Percentiles rank a stretch among this genome's conserved stretches.
phyloP scores from a whole-genome alignment of 2,329 filamentous ascomycete genomes.

The Fusarium buharicum region DNA sequence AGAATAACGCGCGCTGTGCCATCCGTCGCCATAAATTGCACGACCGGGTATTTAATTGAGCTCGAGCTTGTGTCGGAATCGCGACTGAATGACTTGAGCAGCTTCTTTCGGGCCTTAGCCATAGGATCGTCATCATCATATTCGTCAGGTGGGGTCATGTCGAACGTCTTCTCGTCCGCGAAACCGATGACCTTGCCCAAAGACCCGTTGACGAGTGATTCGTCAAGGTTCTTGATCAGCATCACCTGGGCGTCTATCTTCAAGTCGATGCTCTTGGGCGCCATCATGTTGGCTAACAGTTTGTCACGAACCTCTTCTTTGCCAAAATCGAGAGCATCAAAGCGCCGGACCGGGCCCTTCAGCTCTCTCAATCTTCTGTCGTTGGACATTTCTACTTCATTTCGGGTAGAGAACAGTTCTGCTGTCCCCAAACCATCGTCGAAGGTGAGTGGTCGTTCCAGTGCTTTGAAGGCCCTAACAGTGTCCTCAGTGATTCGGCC shows the following conservation, averaged over 20 bases:
- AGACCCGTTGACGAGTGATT: conserved; percentile 91
- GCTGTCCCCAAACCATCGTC: conserved; percentile 77
- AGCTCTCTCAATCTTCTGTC: conserved; percentile 76
- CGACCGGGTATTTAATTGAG: conserved; percentile 77
- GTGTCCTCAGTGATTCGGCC: conserved; percentile 83
- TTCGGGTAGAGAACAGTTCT: conserved; percentile 90
- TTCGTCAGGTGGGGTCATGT: conserved; percentile 55
- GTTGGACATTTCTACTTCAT: conserved; percentile 91
- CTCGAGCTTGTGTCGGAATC: conserved; percentile 58
- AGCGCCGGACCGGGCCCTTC: conserved; percentile 73
- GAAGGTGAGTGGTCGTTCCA: conserved; percentile 77
- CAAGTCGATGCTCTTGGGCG: conserved; percentile 79
- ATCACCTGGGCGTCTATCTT: conserved; percentile 97
- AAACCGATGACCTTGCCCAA: conserved; percentile 78
- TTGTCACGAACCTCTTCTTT: conserved; percentile 78
- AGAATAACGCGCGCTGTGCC: conserved; percentile 74
- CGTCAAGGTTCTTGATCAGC: conserved; percentile 99
- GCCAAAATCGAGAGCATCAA: conserved; percentile 79
- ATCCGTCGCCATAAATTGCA: conserved; percentile 82
- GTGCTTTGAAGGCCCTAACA: conserved; percentile 76
- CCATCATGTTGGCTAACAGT: conserved; percentile 90
- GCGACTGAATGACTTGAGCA: conserved; percentile 60
- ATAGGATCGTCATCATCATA: conserved; percentile 54
- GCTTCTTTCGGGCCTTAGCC: conserved; percentile 64
- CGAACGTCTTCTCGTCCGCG: conserved; percentile 54